phyloP scores from a whole-genome alignment of 345 rosid genomes.

The Moricandia moricandioides region DNA sequence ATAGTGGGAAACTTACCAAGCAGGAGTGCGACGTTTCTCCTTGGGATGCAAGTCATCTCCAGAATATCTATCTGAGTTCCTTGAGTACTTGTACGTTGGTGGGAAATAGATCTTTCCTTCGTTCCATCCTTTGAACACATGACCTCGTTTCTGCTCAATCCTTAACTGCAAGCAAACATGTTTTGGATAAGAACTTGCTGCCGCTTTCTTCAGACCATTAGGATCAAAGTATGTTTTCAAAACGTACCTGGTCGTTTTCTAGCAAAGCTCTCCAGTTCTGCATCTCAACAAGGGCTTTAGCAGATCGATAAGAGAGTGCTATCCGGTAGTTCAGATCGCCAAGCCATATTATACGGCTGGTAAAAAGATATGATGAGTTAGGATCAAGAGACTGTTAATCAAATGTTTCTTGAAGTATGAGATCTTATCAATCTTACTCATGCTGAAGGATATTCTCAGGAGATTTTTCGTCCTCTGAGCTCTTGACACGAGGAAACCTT shows the following conservation, averaged over 20 bases:
- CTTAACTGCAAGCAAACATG: conserved; percentile 55
- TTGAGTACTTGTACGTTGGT: conserved; percentile 94
- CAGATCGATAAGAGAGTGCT: neutral
- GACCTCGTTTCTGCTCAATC: conserved; percentile 82
- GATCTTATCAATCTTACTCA: conserved; percentile 58
- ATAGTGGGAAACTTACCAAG: no score
- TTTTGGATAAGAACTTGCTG: neutral
- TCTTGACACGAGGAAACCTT: neutral
- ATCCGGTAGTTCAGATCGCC: conserved; percentile 96
- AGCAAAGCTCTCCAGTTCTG: conserved; percentile 96
- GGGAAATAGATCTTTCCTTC: conserved; percentile 97
- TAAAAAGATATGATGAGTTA: neutral
- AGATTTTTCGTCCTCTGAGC: conserved; percentile 60
- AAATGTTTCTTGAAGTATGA: conserved; percentile 5
- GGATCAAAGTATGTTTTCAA: neutral
- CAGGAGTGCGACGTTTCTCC: conserved; percentile 97
- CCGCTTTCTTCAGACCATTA: neutral
- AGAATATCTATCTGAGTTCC: conserved; percentile 91
- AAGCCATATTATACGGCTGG: conserved; percentile 93
- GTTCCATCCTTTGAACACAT: conserved; percentile 80
- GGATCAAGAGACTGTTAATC: neutral
- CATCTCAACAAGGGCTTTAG: conserved; percentile 52
- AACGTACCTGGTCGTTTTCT: conserved; percentile 70
- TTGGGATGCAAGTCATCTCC: conserved; percentile 89
- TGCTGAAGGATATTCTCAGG: conserved; percentile 94